Evolutionary conservation across 129 eudicot species (phyloP).

Genomic region (Deinandra increscens): DNA sequence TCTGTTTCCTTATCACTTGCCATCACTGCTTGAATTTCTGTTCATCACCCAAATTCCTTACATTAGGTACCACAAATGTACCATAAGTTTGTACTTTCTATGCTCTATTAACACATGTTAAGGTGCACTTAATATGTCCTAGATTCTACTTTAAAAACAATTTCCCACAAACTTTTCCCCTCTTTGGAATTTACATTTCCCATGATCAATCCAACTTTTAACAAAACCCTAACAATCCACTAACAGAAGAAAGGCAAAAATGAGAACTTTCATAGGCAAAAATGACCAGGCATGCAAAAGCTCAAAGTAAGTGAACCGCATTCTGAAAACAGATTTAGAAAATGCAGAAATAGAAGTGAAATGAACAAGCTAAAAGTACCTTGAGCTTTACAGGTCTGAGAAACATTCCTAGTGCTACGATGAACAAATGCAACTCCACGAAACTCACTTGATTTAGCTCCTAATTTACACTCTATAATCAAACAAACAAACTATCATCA

Average conservation of each 20-base stretch:
- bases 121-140: background rate
- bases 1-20: slow-evolving; percentile 58
- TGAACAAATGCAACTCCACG: slow-evolving; percentile 50
- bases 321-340: background rate
- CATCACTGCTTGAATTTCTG: slow-evolving; percentile 64
- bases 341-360: background rate
- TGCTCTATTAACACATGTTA: slow-evolving; percentile 9
- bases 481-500: slow-evolving; percentile 5
- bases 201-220: background rate
- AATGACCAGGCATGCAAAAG: background rate
- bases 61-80: background rate
- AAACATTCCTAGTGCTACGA: slow-evolving; percentile 28
- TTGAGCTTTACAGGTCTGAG: slow-evolving; percentile 31
- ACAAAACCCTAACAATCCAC: background rate
- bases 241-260: background rate
- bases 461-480: slow-evolving; percentile 44
- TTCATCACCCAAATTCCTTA: slow-evolving; percentile 22
- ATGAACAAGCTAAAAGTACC: slow-evolving; percentile 27
- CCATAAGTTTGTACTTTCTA: background rate
- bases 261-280: background rate
- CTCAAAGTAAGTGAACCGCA: background rate
- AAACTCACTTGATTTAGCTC: slow-evolving; percentile 63
- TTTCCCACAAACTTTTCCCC: background rate
- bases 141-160: background rate
- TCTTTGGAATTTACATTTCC: background rate